These are phyloP conservation scores for Haplosporangium sp. DNA, from an alignment of 371 early-diverging fungal genomes.

Conservation along the genomic window DNA sequence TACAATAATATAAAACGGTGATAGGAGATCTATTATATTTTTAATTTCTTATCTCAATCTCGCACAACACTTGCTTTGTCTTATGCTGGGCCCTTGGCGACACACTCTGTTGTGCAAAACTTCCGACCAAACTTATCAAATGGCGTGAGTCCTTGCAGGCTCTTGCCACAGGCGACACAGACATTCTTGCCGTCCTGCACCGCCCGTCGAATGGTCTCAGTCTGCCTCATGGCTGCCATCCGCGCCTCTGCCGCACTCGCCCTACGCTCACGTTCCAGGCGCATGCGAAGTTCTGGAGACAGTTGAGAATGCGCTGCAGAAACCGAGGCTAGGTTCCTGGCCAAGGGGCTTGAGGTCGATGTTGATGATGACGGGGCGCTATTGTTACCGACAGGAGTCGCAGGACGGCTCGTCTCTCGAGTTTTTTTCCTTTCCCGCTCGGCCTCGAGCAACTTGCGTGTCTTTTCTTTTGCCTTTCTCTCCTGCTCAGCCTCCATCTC, in stretches of 20 bases:
- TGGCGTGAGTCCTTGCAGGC: conserved; percentile 50
- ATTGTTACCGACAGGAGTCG: conserved; percentile 38
- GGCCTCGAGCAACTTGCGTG: conserved; percentile 57
- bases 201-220: conserved; percentile 23
- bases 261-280: conserved; percentile 86
- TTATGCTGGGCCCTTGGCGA: conserved; percentile 46
- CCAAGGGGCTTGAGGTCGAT: conserved; percentile 12
- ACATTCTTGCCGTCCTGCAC: conserved; percentile 47
- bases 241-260: conserved; percentile 85
- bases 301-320: conserved; percentile 60
- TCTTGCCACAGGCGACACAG: conserved; percentile 58
- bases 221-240: conserved; percentile 51
- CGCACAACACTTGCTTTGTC: no score
- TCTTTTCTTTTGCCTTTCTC: conserved; percentile 70
- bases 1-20: no score
- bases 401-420: conserved; percentile 57
- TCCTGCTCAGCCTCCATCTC: conserved; percentile 78
- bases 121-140: conserved; percentile 63
- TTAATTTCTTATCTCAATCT: no score
- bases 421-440: conserved; percentile 63
- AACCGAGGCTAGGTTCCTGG: conserved; percentile 45
- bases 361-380: conserved; percentile 17
- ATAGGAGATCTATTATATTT: no score
- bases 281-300: conserved; percentile 80
- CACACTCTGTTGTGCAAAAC: conserved; percentile 53